Evolutionary conservation across 768 basidiomycete genomes (phyloP).

Genomic region (Russula olivacea): DNA sequence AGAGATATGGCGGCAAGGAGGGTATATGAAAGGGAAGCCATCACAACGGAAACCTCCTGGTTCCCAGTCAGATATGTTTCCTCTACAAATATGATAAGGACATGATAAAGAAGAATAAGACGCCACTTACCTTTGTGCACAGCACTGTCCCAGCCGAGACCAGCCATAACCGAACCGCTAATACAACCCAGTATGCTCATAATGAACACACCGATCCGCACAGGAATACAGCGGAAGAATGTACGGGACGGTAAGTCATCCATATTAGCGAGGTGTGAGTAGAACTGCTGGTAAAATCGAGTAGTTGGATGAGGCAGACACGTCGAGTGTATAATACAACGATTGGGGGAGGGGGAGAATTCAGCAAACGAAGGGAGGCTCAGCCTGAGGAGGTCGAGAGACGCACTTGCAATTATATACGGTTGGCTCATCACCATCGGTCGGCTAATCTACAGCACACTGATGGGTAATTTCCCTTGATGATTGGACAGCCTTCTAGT

Average conservation of each 20-base stretch:
- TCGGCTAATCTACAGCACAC: neutral
- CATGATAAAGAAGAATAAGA: neutral
- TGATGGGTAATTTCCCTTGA: constrained; percentile 2
- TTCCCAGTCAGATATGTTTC: constrained; percentile 11
- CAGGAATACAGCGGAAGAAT: constrained; percentile 63
- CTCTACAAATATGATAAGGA: constrained; percentile 3
- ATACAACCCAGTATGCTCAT: constrained; percentile 41
- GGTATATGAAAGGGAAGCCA: constrained; percentile 15
- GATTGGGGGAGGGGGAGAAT: neutral
- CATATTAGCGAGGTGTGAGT: constrained; percentile 31
- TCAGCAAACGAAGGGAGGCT: constrained; percentile 16
- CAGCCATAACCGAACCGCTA: constrained; percentile 41
- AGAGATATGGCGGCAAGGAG: constrained; percentile 11
- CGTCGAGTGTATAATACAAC: neutral
- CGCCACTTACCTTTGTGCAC: constrained; percentile 39
- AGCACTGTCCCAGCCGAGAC: constrained; percentile 44
- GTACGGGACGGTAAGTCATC: constrained; percentile 47
- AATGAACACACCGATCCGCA: constrained; percentile 58
- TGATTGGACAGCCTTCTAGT: neutral
- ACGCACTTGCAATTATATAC: neutral
- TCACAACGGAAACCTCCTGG: constrained; percentile 16
- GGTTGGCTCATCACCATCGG: neutral
- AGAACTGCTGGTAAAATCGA: neutral
- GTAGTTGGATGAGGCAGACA: neutral
- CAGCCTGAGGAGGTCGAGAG: constrained; percentile 12